A percentile compares a stretch with the other conserved stretches of the same genome.
Evolutionary conservation across 805 yeast species (phyloP).

Genomic region (Komagataella populi): DNA sequence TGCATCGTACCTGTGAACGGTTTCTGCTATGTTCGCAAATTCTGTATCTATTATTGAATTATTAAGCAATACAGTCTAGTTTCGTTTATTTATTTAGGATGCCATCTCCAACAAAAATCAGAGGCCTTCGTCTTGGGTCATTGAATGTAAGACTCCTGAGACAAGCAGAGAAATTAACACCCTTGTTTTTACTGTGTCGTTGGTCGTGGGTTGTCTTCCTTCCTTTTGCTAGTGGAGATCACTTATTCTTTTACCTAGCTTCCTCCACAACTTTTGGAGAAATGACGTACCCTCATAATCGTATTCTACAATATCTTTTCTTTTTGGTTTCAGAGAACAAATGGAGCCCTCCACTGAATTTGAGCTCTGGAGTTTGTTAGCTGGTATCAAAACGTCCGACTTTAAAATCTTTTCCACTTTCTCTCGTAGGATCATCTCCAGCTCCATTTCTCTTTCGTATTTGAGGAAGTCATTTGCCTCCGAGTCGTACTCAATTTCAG

Average conservation of each 20-base stretch:
- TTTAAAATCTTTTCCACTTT: background rate
- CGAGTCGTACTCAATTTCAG: background rate
- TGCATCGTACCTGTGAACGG: background rate
- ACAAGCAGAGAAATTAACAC: background rate
- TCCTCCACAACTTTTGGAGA: background rate
- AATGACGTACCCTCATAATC: background rate
- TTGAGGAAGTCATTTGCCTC: conserved; percentile 4
- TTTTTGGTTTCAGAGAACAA: background rate
- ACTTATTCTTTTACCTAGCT: background rate
- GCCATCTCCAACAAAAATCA: background rate
- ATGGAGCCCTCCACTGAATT: background rate
- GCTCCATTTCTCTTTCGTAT: conserved; percentile 3
- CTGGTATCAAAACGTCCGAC: background rate
- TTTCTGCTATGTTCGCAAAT: too few relatives aligned
- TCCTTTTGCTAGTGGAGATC: background rate
- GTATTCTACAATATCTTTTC: background rate
- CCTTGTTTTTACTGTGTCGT: background rate
- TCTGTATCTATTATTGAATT: too few relatives aligned
- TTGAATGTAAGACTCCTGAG: background rate
- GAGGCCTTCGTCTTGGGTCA: background rate
- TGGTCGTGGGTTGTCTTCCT: background rate
- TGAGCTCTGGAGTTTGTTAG: background rate
- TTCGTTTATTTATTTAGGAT: background rate
- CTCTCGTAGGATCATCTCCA: conserved; percentile 3
- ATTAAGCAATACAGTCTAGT: background rate